Evolutionary conservation across 108 stramenopile genomes (phyloP), one percentile per base, ranked within the genome.

Genomic region (Chaetoceros muelleri): DNA sequence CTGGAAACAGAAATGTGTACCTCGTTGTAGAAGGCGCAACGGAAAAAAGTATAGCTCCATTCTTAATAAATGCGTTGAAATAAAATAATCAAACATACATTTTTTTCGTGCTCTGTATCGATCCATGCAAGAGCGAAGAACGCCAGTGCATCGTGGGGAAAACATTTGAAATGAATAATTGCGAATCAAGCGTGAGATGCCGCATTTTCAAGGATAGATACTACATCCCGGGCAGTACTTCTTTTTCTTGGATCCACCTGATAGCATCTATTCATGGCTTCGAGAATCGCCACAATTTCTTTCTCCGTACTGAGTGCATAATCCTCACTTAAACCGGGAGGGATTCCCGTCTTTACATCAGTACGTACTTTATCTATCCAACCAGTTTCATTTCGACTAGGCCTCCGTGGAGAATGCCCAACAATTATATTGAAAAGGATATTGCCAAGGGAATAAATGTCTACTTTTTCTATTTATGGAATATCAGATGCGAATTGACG

Each of bases 371-470:
- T 67, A 7, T 77, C 80, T 65, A 80, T 71, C 21, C 73, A 53
- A 56, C 60, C 54, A 46, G 49, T 46, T 75, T 81, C 90, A 87
- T 87, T 65, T 85, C 82, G 5, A 85, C 90, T n/a, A n/a, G n/a
- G n/a, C n/a, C n/a, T n/a, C 23, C 84, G 59, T 19, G 90, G 90
- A 18, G 85, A 69, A 61, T 87, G 85, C 17, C 80, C 75, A 18
- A 86, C 88, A 3, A 88, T 48, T 20, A 86, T 70, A 24, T 84
- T 71, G 59, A 70, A 80, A 8, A 92, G 57, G 24, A 87, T 71
- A 30, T 79, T 78, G 0, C 90, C 90, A 58, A 92, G 54, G 17
- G 85, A 69, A 57, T 82, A 92, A 0, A 92, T 71, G 64, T 92
- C 90, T 0, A 88, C 82, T 55, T 82, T 83, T 69, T 88, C 90